Percentiles rank a stretch among this genome's conserved stretches.
These are phyloP conservation scores for Saccharomycopsis babjevae DNA, from an alignment of 805 yeast species.

Conservation along the genomic window DNA sequence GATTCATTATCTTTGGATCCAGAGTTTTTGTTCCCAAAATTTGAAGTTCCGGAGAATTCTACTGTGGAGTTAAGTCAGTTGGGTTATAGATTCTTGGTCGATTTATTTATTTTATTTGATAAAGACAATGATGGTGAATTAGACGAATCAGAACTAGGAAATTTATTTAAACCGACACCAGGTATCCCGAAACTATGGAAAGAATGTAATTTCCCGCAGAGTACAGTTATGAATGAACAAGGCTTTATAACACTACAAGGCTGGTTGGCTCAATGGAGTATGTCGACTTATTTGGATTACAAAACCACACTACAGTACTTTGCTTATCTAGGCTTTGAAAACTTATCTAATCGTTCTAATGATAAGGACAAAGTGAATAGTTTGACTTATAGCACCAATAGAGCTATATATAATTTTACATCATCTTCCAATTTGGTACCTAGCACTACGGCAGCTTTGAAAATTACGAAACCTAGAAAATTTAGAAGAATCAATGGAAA, in stretches of 20 bases:
- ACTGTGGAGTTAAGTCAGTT: slow-evolving; percentile 87
- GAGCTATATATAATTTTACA: neutral
- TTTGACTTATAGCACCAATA: slow-evolving; percentile 17
- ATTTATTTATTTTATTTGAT: slow-evolving; percentile 77
- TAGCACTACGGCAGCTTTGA: slow-evolving; percentile 41
- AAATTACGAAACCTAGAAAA: slow-evolving; percentile 74
- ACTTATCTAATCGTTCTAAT: neutral
- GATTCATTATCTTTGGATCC: slow-evolving; percentile 82
- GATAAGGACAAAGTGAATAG: slow-evolving; percentile 21
- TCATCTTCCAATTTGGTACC: neutral
- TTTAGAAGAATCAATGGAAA: slow-evolving; percentile 57
- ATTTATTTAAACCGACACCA: slow-evolving; percentile 80
- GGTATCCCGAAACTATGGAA: slow-evolving; percentile 86
- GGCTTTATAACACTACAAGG: slow-evolving; percentile 92
- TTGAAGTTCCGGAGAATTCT: slow-evolving; percentile 63
- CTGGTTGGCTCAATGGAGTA: slow-evolving; percentile 98
- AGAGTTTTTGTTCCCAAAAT: slow-evolving; percentile 62
- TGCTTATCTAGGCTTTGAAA: slow-evolving; percentile 84
- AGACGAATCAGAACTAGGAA: slow-evolving; percentile 56
- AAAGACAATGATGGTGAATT: slow-evolving; percentile 96
- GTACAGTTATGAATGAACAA: slow-evolving; percentile 82
- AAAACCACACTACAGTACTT: slow-evolving; percentile 78
- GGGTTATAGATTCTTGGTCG: slow-evolving; percentile 88
- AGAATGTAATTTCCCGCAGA: slow-evolving; percentile 72
- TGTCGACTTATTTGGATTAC: slow-evolving; percentile 84